Evolutionary conservation across 805 yeast genomes (phyloP).

Genomic region (Sugiyamaella smithiae): DNA sequence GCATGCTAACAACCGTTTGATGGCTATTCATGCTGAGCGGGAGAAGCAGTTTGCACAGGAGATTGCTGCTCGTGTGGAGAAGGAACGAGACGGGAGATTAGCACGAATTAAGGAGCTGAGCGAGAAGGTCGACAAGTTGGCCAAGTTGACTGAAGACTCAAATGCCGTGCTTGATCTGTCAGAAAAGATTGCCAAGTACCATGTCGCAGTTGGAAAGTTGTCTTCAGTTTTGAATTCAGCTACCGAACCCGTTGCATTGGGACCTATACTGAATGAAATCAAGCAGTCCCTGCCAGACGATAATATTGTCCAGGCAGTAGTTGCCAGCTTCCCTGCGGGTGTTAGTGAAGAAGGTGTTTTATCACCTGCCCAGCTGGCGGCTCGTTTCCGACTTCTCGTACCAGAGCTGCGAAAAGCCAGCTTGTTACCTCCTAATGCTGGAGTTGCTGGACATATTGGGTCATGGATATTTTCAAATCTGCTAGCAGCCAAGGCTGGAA

Average conservation of each 20-base stretch:
- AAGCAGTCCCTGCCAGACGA: constrained; percentile 43
- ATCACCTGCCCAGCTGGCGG: constrained; percentile 70
- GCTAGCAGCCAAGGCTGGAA: constrained; percentile 73
- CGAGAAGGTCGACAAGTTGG: constrained; percentile 55
- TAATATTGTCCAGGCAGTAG: constrained; percentile 49
- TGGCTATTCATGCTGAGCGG: constrained; percentile 63
- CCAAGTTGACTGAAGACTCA: constrained; percentile 37
- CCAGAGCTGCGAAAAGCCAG: constrained; percentile 89
- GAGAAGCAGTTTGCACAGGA: constrained; percentile 62
- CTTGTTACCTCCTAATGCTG: constrained; percentile 91
- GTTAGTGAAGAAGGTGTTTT: constrained; percentile 56
- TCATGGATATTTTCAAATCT: constrained; percentile 74
- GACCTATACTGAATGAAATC: constrained; percentile 34
- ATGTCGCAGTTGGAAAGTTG: constrained; percentile 45
- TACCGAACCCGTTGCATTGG: constrained; percentile 38
- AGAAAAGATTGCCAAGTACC: constrained; percentile 41
- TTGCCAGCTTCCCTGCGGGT: constrained; percentile 46
- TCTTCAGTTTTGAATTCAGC: constrained; percentile 41
- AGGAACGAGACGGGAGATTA: constrained; percentile 77
- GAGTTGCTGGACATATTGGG: constrained; percentile 85
- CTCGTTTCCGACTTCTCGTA: constrained; percentile 74
- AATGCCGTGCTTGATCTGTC: constrained; percentile 39
- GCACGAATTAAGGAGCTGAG: constrained; percentile 62
- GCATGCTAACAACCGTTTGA: constrained; percentile 71
- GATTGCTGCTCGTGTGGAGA: constrained; percentile 57